phyloP scores from a whole-genome alignment of 2,329 filamentous ascomycete genomes.

The Alternaria alternata region DNA sequence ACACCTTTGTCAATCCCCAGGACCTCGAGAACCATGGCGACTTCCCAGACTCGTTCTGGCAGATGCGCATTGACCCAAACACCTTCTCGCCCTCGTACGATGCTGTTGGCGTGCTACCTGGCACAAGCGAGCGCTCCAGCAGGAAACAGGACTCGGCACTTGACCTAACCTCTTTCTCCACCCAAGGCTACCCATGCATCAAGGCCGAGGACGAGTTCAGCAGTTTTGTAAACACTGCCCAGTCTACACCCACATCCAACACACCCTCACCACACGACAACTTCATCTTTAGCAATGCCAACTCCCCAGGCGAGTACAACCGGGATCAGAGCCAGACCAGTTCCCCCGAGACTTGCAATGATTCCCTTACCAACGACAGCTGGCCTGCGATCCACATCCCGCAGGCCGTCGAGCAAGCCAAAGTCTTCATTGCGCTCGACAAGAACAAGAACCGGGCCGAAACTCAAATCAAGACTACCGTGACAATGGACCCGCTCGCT shows the following conservation, averaged over 20 bases:
- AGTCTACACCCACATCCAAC: slow-evolving; percentile 36
- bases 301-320: slow-evolving; percentile 41
- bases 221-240: slow-evolving; percentile 29
- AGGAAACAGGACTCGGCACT: slow-evolving; percentile 38
- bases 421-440: slow-evolving; percentile 37
- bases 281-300: slow-evolving; percentile 44
- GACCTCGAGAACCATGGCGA: slow-evolving; percentile 24
- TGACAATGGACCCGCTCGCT: slow-evolving; percentile 80
- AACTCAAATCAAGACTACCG: slow-evolving; percentile 90
- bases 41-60: slow-evolving; percentile 27
- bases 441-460: slow-evolving; percentile 85
- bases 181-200: slow-evolving; percentile 17
- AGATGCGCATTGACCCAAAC: slow-evolving; percentile 17
- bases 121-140: slow-evolving; percentile 18
- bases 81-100: slow-evolving; percentile 13
- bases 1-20: slow-evolving; percentile 30
- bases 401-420: slow-evolving; percentile 30
- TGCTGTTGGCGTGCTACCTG: slow-evolving; percentile 10
- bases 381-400: slow-evolving; percentile 41
- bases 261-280: slow-evolving; percentile 40
- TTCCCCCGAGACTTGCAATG: slow-evolving; percentile 40
- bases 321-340: slow-evolving; percentile 42
- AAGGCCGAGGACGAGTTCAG: slow-evolving; percentile 28
- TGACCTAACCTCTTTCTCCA: slow-evolving; percentile 28
- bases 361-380: slow-evolving; percentile 29